Evolutionary conservation across 805 yeast genomes (phyloP).

Genomic region (Candida piceae): DNA sequence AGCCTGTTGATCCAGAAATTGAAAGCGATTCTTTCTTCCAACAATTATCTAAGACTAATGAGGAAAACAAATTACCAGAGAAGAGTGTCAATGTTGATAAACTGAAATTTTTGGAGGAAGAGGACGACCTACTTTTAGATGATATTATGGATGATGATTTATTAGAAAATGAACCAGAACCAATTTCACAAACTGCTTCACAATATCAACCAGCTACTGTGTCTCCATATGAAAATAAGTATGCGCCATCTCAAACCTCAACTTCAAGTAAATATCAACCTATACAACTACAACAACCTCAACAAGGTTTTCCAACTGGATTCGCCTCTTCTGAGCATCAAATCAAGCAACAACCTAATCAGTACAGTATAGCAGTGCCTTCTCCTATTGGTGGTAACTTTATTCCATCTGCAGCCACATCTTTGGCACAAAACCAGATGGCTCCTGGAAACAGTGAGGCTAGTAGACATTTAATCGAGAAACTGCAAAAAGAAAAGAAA

Average conservation of each 20-base stretch:
- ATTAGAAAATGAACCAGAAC: slow-evolving; percentile 21
- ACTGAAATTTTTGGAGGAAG: slow-evolving; percentile 37
- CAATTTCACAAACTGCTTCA: background rate
- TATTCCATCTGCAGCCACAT: slow-evolving; percentile 2
- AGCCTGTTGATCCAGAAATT: background rate
- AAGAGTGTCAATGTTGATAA: slow-evolving; percentile 30
- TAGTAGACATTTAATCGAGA: slow-evolving; percentile 14
- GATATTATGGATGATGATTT: slow-evolving; percentile 36
- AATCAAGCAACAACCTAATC: background rate
- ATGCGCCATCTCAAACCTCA: too few relatives aligned
- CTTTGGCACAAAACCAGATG: background rate
- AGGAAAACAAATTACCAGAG: background rate
- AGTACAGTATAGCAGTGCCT: slow-evolving; percentile 1
- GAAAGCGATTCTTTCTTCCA: background rate
- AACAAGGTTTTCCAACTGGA: background rate
- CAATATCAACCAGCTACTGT: background rate
- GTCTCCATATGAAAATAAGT: background rate
- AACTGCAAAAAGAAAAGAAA: slow-evolving; percentile 44
- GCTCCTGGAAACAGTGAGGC: slow-evolving; percentile 2
- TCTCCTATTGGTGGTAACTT: background rate
- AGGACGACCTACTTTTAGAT: slow-evolving; percentile 36
- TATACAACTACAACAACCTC: background rate
- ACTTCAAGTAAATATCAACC: slow-evolving; percentile 2
- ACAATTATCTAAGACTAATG: too few relatives aligned
- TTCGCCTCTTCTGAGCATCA: slow-evolving; percentile 3